Conservation (phyloP, 768 basidiomycete species). For the Trametes gibbosa region DNA sequence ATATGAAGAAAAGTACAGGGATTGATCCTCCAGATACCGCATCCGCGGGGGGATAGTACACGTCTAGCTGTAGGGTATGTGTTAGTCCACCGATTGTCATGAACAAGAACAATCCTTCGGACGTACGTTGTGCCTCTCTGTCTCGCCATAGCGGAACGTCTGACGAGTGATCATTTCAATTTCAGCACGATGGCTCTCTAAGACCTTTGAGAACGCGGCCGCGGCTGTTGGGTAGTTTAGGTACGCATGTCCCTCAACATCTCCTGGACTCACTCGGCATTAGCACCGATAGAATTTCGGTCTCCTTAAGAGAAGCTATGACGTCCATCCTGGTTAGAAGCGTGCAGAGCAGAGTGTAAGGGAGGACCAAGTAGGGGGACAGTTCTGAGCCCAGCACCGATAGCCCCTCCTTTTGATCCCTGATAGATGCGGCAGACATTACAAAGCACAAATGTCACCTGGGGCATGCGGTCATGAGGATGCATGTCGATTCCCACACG, state of each 20-base stretch:
- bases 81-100: neutral
- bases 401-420: too few species aligned
- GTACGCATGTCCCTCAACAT: too few species aligned
- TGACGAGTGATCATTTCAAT: slow-evolving; percentile 49
- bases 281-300: slow-evolving; percentile 3
- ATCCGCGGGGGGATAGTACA: slow-evolving; percentile 51
- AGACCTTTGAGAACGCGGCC: slow-evolving; percentile 46
- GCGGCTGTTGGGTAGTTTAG: slow-evolving; percentile 37
- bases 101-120: neutral
- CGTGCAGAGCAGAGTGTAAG: neutral
- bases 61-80: slow-evolving; percentile 50
- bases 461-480: too few species aligned
- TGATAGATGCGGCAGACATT: too few species aligned
- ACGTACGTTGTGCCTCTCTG: slow-evolving; percentile 49
- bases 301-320: slow-evolving; percentile 9
- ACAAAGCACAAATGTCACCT: too few species aligned
- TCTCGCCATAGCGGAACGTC: slow-evolving; percentile 56
- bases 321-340: slow-evolving; percentile 6
- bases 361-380: neutral
- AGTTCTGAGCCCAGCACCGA: neutral
- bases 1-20: slow-evolving; percentile 60
- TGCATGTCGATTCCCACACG: too few species aligned
- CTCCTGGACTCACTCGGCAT: slow-evolving; percentile 12
- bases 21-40: slow-evolving; percentile 24
- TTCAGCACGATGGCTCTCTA: slow-evolving; percentile 44